Base-by-base conservation (phyloP, 2,329 filamentous ascomycete species). In the Leptodontidium sp. region DNA sequence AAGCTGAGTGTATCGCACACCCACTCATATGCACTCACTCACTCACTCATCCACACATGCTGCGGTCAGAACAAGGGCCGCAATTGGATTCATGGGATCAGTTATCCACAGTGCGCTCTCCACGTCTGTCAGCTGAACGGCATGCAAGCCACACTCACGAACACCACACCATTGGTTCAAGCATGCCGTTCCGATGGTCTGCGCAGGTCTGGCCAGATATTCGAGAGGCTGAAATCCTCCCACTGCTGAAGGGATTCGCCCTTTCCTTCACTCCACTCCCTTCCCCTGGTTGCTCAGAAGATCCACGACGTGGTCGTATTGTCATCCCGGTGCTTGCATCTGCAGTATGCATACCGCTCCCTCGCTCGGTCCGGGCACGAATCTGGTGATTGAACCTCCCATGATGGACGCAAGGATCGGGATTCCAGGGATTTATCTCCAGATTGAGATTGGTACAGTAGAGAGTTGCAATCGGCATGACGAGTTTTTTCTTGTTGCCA, bases 221-320 rank as follows among this genome's bases (percentile, higher is more conserved):
- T 49, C 7, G 43, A 53, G 65, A 63, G 65, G 65, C 65, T 67
- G 58, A 67, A 67, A 67, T 63, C 50, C 65, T 65, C 47, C 21
- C 50, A 43, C 4, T 6, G 38, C 15, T 55, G 49, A 35, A 57
- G 50, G 40, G 32, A n/a, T 55, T 21, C 45, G 50, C 62, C 11
- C 9, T 21, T 40, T 47, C 49, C 38, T 40, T 40, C 38, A 21
- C 21, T 21, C 21, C 21, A 21, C 8, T 40, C 4, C 29, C 38
- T 40, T 11, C 38, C 11, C 38, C 9, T 40, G 8, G 50, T 24
- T 52, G 24, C 21, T 7, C 15, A 24, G 43, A 43, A 52, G 32
- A 53, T 57, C 21, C 62, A 43, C 24, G 9, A 57, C 32, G 40
- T 57, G 50, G 50, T 55, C 49, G 52, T n/a, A 55, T 55, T 35